Base-by-base conservation (phyloP, 1,284 basidiomycete genomes). In the Naganishia liquefaciens region DNA sequence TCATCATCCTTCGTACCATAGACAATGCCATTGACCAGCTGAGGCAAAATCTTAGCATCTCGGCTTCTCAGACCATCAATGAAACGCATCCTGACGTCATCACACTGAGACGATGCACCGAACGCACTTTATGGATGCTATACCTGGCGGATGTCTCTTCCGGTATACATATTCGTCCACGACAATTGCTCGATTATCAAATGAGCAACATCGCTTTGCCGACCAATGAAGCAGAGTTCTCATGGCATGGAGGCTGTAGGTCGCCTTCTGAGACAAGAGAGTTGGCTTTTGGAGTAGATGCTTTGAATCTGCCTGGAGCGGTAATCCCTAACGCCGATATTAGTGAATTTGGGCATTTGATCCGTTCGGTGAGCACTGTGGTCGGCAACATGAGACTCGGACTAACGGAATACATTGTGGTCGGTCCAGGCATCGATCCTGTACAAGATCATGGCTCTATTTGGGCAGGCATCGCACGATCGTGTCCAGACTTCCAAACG, bases 261-360 rank as follows among this genome's bases (percentile, higher is more conserved):
- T 40, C 57, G 33, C 67, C 67, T 7, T 37, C 51, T 2, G 53
- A 50, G 17, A 19, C 53, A 1, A 13, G 54, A 25, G 44, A 55
- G 9, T 17, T 64, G n/a, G 62, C 53, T 3, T 55, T 51, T 49
- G 53, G 44, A 7, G 62, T 55, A 15, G 49, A 57, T 17, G 47
- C 62, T 9, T 19, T 64, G 21, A 51, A 47, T 10, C 23, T 55
- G 47, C 53, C 44, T 17, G 44, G 72, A 58, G 76, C 76, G 75
- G 57, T 62, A 33, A 69, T 69, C 1, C 73, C 75, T n/a, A 76
- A 74, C 43, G 77, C 74, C 46, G 64, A 72, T 52, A 70, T 79
- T 30, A 77, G 78, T 21, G 78, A 79, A 65, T 63, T 79, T 9
- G 78, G 77, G 23, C 75, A 79, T 68, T 75, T 80, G 27, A 68